Base-by-base conservation (phyloP, 2,329 filamentous ascomycete species). In the Thermothelomyces thermophilus region DNA sequence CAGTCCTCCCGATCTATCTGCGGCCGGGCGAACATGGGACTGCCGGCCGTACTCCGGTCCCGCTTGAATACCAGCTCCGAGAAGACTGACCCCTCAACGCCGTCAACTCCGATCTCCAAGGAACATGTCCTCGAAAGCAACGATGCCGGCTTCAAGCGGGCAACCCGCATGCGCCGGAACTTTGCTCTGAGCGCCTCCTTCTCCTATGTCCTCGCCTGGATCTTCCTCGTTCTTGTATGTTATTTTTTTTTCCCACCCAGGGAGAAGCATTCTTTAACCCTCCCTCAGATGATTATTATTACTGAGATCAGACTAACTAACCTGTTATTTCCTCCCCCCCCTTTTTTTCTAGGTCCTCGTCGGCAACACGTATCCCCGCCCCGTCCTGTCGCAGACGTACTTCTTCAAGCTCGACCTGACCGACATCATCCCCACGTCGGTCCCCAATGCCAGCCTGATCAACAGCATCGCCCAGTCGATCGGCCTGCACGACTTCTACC, bases 401-500 rank as follows among this genome's bases (percentile, higher is more conserved):
- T 93, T 96, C 68, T 84, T 94, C 67, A 85, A 84, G 60, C 79
- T 96, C 61, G 79, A 95, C 67, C 77, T 96, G 42, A 80, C 86
- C 58, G 79, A 94, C 61, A 85, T 96, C 64, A 84, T 95, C 50
- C 86, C 86, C 0, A 72, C 80, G 30, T 81, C 79, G 5, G 78
- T 87, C 14, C 84, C 85, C 36, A 85, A 90, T 64, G 81, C 82
- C 9, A 70, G 76, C 20, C 75, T 95, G 40, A 85, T 95, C 68
- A 95, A 95, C 72, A 89, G 83, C 40, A 90, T 95, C 57, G 89
- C 90, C 3, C 83, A 87, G 45, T 87, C 85, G 19, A 74, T 96
- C 47, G 91, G 90, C 26, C 75, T 96, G 42, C 89, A 95, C 65
- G 91, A 96, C 68, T 96, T 95, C 69, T 96, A 96, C 68, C 86